Percentiles rank a stretch among this genome's conserved stretches.
These are phyloP conservation scores for Gamarada debralockiae DNA, from an alignment of 495 filamentous ascomycete genomes.

Conservation along the genomic window DNA sequence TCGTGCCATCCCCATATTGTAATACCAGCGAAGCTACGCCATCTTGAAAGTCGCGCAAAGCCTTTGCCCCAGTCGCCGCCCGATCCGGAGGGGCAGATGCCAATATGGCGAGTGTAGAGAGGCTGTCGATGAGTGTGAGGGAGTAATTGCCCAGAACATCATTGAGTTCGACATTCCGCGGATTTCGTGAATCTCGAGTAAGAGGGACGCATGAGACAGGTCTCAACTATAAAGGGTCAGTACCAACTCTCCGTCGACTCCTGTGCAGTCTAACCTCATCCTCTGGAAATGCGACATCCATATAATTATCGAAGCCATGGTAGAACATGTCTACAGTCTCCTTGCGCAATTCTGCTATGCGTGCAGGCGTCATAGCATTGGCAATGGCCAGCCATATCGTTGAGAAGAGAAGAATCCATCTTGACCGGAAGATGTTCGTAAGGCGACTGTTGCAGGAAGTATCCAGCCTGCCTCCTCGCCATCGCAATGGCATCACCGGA, in stretches of 20 bases:
- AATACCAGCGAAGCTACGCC: constrained; percentile 74
- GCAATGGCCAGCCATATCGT: constrained; percentile 29
- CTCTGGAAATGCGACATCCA: constrained; percentile 90
- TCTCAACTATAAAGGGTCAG: constrained; percentile 50
- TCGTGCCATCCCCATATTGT: constrained; percentile 80
- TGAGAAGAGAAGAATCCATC: constrained; percentile 18
- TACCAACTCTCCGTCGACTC: constrained; percentile 8
- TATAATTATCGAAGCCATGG: constrained; percentile 95
- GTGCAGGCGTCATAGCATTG: constrained; percentile 46
- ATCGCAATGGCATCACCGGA: constrained; percentile 28
- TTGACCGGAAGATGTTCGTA: constrained; percentile 3
- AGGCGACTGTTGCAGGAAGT: constrained; percentile 5
- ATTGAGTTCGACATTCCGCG: constrained; percentile 81
- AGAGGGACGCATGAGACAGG: constrained; percentile 82
- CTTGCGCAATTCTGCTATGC: constrained; percentile 48
- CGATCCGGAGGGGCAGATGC: constrained; percentile 59
- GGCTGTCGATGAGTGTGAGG: constrained; percentile 88
- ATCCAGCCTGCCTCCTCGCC: constrained; percentile 17
- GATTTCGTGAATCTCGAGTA: constrained; percentile 76
- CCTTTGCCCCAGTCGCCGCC: constrained; percentile 50
- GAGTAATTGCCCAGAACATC: constrained; percentile 97
- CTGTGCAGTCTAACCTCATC: constrained; percentile 61
- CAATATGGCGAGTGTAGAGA: constrained; percentile 89
- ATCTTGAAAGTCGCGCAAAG: constrained; percentile 72
- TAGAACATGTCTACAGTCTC: constrained; percentile 94